Conservation (phyloP, 2,329 filamentous ascomycete genomes). For the Akanthomyces dipterigenus region DNA sequence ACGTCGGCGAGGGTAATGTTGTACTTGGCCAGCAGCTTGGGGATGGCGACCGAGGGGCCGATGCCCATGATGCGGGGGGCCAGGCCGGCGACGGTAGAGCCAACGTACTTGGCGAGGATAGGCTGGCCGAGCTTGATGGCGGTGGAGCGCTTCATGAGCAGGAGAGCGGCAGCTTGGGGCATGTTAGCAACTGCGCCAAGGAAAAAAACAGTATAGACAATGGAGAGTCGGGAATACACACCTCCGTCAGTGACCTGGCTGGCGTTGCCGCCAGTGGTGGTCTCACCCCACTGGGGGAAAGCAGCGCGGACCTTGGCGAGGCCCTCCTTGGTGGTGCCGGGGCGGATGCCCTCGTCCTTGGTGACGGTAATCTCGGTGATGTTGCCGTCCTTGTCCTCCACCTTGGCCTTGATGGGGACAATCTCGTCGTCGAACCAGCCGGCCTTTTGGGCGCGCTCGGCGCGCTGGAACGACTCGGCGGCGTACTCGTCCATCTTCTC, state of each 20-base stretch:
- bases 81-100: constrained; percentile 82
- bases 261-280: constrained; percentile 86
- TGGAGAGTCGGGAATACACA: constrained; percentile 27
- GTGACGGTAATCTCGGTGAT: constrained; percentile 70
- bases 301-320: constrained; percentile 81
- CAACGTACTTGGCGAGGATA: constrained; percentile 90
- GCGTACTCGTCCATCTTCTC: constrained; percentile 80
- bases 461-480: constrained; percentile 78
- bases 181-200: constrained; percentile 10
- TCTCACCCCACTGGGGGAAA: constrained; percentile 82
- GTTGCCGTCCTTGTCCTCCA: constrained; percentile 80
- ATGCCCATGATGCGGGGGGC: constrained; percentile 97
- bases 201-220: neutral
- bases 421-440: constrained; percentile 95
- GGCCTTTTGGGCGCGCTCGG: constrained; percentile 83
- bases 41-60: constrained; percentile 65
- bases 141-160: constrained; percentile 91
- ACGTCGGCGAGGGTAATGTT: constrained; percentile 73
- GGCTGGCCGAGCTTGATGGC: constrained; percentile 82
- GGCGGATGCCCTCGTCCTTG: constrained; percentile 83
- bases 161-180: constrained; percentile 65
- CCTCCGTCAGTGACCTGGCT: constrained; percentile 91
- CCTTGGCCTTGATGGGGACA: constrained; percentile 70
- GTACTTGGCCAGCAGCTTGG: constrained; percentile 78
- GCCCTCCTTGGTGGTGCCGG: constrained; percentile 78